Evolutionary conservation across 768 basidiomycete genomes (phyloP).

Genomic region (Mycena epipterygia): DNA sequence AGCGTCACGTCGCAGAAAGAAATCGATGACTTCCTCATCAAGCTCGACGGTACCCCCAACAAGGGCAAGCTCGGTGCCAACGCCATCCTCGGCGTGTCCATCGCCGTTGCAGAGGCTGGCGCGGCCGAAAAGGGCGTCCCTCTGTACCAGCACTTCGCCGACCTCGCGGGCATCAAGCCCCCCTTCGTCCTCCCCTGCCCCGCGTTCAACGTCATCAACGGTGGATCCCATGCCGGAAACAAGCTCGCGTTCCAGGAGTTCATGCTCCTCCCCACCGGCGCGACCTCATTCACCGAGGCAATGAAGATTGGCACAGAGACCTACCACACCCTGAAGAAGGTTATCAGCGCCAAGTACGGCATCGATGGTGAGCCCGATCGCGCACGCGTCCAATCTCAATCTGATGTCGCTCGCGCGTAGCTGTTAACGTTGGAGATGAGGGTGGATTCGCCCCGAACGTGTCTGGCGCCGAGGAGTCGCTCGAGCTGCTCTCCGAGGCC

Average conservation of each 20-base stretch:
- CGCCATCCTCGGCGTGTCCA: slow-evolving; percentile 98
- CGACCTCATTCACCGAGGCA: slow-evolving; percentile 92
- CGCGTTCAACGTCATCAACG: slow-evolving; percentile 99
- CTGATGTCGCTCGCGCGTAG: slow-evolving; percentile 54
- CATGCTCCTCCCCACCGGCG: slow-evolving; percentile 98
- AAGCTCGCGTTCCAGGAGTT: slow-evolving; percentile 99
- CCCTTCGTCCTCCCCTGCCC: slow-evolving; percentile 94
- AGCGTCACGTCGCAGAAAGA: slow-evolving; percentile 93
- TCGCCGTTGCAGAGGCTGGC: slow-evolving; percentile 93
- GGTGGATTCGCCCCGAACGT: slow-evolving; percentile 99
- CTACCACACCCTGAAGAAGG: slow-evolving; percentile 98
- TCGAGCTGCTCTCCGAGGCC: slow-evolving; percentile 94
- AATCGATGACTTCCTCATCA: slow-evolving; percentile 98
- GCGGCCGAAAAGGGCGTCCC: slow-evolving; percentile 96
- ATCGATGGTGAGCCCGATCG: slow-evolving; percentile 83
- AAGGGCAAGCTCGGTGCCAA: slow-evolving; percentile 99
- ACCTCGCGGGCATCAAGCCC: slow-evolving; percentile 94
- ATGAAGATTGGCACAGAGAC: slow-evolving; percentile 99
- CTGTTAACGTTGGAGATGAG: slow-evolving; percentile 99
- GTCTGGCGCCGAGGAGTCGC: slow-evolving; percentile 95
- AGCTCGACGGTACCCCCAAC: slow-evolving; percentile 97
- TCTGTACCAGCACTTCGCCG: slow-evolving; percentile 96
- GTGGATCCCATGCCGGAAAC: slow-evolving; percentile 99
- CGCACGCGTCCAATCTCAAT: slow-evolving; percentile 19
- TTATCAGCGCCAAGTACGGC: slow-evolving; percentile 98